These are phyloP conservation scores for Candida vaughaniae DNA, from an alignment of 805 yeast species.

Conservation along the genomic window DNA sequence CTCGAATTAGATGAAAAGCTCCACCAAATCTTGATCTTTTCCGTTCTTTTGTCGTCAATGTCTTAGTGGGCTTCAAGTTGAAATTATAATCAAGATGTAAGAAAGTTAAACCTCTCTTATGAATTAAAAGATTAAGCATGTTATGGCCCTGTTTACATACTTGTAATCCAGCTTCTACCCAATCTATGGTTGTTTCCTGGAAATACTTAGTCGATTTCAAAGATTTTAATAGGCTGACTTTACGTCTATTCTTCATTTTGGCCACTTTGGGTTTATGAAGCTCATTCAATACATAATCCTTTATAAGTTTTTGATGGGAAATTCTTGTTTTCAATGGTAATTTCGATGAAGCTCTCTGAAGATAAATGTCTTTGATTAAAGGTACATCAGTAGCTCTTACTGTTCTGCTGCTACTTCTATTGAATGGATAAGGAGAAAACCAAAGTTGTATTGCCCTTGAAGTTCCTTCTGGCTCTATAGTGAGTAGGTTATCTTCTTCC, in stretches of 20 bases:
- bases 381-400: constrained; percentile 90
- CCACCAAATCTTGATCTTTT: constrained; percentile 95
- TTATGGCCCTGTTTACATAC: constrained; percentile 91
- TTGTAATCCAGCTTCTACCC: constrained; percentile 98
- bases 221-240: constrained; percentile 59
- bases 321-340: constrained; percentile 76
- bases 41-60: constrained; percentile 93
- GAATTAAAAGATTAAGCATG: constrained; percentile 86
- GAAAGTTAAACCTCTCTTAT: constrained; percentile 86
- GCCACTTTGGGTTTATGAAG: constrained; percentile 46
- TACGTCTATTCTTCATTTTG: constrained; percentile 44
- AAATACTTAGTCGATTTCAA: constrained; percentile 81
- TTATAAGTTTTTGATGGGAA: constrained; percentile 87
- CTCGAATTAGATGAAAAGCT: constrained; percentile 92
- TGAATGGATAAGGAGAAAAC: constrained; percentile 85
- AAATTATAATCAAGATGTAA: constrained; percentile 94
- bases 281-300: constrained; percentile 68
- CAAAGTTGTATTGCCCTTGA: constrained; percentile 61
- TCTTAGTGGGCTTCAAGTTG: constrained; percentile 93
- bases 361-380: constrained; percentile 77
- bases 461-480: constrained; percentile 43
- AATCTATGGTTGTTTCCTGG: constrained; percentile 88
- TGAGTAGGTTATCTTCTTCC: constrained; percentile 28
- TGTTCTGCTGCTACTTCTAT: constrained; percentile 66
- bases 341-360: constrained; percentile 60